Conservation (phyloP, 2,329 filamentous ascomycete genomes). For the Fusarium dimerum region DNA sequence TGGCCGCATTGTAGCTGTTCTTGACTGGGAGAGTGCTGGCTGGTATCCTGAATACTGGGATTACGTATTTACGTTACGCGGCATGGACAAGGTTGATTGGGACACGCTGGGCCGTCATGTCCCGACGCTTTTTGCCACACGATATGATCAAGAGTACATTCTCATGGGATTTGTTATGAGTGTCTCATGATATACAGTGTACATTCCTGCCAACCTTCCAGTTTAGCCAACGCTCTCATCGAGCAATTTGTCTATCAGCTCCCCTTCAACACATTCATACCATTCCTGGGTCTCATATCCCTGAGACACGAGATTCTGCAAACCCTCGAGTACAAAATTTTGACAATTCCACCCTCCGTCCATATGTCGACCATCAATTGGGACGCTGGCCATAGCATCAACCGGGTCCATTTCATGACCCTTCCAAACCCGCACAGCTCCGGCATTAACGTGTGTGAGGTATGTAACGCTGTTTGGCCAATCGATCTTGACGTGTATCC, state of each 20-base stretch:
- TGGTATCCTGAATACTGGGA: constrained; percentile 18
- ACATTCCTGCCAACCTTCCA: background rate
- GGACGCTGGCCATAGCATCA: background rate
- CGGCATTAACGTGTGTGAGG: constrained; percentile 1
- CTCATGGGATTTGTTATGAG: constrained; percentile 5
- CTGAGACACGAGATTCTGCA: background rate
- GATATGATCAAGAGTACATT: constrained; percentile 16
- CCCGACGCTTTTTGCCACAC: constrained; percentile 6
- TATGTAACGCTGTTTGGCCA: background rate
- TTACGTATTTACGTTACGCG: constrained; percentile 9
- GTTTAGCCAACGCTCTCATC: background rate
- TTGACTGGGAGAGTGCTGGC: constrained; percentile 15
- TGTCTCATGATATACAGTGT: background rate
- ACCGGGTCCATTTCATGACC: constrained; percentile 1
- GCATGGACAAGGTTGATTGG: constrained; percentile 19
- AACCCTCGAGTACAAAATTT: constrained; percentile 2
- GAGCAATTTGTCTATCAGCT: background rate
- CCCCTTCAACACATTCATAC: background rate
- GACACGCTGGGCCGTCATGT: constrained; percentile 5
- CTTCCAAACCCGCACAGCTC: background rate
- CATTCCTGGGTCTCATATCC: constrained; percentile 2
- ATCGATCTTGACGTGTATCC: background rate
- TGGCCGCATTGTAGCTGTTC: constrained; percentile 2
- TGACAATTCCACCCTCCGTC: constrained; percentile 2
- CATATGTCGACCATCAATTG: background rate